phyloP scores from a whole-genome alignment of 176 grass and related monocot species.

The Eleusine coracana region DNA sequence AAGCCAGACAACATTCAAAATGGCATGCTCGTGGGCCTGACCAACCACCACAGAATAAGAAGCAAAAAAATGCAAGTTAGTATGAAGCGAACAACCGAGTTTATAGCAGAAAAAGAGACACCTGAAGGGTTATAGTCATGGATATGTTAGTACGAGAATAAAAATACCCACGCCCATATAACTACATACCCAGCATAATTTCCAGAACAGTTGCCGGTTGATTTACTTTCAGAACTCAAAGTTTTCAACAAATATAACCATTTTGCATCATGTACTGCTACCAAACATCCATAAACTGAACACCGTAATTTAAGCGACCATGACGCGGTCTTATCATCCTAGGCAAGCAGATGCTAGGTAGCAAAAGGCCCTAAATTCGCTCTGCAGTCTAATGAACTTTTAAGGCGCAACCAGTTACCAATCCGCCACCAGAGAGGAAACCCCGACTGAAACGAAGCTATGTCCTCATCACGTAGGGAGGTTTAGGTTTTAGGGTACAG shows the following conservation, averaged over 20 bases:
- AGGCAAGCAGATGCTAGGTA: constrained; percentile 9
- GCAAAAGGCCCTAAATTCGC: background rate
- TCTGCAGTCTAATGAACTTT: constrained; percentile 3
- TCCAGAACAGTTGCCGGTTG: background rate
- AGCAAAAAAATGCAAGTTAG: constrained; percentile 1
- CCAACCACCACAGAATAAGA: constrained; percentile 22
- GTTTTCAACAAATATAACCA: background rate
- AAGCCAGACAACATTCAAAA: constrained; percentile 70
- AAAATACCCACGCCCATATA: background rate
- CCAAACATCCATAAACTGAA: background rate
- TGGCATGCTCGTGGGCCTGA: constrained; percentile 67
- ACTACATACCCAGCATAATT: constrained; percentile 22
- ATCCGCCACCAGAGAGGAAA: constrained; percentile 6
- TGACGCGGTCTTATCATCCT: constrained; percentile 6
- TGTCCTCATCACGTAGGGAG: background rate
- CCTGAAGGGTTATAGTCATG: background rate
- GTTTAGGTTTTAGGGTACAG: background rate
- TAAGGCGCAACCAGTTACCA: background rate
- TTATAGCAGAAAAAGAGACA: constrained; percentile 7
- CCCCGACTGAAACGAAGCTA: background rate
- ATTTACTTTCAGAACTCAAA: background rate
- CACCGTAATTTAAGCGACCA: background rate
- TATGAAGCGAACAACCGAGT: background rate
- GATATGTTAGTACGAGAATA: background rate
- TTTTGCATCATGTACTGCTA: background rate